These are phyloP conservation scores for Populus hybrid DNA, from an alignment of 441 rosid genomes.

Conservation along the genomic window DNA sequence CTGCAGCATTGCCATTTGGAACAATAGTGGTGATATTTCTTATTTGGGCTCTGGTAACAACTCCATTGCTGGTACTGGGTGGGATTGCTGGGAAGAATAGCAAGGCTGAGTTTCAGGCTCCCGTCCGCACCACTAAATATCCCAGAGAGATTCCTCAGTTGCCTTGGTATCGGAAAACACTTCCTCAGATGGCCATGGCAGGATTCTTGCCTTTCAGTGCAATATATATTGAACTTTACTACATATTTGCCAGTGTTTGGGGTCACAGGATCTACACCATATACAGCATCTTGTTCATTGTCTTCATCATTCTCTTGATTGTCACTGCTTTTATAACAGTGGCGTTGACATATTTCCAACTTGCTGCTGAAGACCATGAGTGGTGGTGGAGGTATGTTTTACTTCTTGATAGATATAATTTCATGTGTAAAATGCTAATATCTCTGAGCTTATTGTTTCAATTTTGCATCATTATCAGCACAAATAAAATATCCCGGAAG, in stretches of 20 bases:
- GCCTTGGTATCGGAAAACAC: constrained; percentile 74
- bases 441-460: background rate
- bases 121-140: constrained; percentile 72
- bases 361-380: constrained; percentile 85
- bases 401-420: background rate
- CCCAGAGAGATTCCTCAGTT: constrained; percentile 73
- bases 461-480: background rate
- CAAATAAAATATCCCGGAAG: background rate
- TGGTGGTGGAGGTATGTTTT: constrained; percentile 86
- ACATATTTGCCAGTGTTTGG: constrained; percentile 86
- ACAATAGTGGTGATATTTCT: constrained; percentile 71
- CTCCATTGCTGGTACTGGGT: constrained; percentile 78
- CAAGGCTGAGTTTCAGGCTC: constrained; percentile 94
- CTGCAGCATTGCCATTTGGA: constrained; percentile 77
- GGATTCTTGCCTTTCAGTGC: constrained; percentile 84
- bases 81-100: constrained; percentile 91
- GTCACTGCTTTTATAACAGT: constrained; percentile 81
- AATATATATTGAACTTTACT: constrained; percentile 78
- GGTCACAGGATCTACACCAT: constrained; percentile 82
- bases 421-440: background rate
- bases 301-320: constrained; percentile 73
- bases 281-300: constrained; percentile 78
- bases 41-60: constrained; percentile 72
- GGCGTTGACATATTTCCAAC: constrained; percentile 78
- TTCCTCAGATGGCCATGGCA: constrained; percentile 92